Evolutionary conservation across 352 stramenopile species (phyloP).

Genomic region (Phytophthora sp.): DNA sequence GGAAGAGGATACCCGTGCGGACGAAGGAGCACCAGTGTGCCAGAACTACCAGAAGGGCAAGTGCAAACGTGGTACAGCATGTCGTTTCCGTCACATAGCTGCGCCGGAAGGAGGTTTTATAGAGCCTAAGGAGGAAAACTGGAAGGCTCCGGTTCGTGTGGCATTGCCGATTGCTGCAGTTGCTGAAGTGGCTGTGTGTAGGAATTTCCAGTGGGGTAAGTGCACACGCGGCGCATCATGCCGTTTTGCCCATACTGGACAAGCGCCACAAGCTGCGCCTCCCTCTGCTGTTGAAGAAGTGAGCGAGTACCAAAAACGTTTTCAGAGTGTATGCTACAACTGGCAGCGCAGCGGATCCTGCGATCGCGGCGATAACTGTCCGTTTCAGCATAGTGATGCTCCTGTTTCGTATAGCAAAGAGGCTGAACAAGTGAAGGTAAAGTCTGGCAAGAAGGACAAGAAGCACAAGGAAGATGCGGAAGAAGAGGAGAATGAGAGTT

Average conservation of each 20-base stretch:
- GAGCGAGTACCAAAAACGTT: conserved; percentile 68
- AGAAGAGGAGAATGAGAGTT: conserved; percentile 15
- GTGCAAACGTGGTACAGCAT: conserved; percentile 66
- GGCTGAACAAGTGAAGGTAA: conserved; percentile 11
- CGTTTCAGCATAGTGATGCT: conserved; percentile 56
- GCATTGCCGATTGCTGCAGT: conserved; percentile 45
- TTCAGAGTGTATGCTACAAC: conserved; percentile 72
- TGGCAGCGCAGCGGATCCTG: conserved; percentile 56
- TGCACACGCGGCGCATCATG: conserved; percentile 62
- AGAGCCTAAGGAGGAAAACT: conserved; percentile 27
- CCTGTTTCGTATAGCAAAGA: background rate
- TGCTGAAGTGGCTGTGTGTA: conserved; percentile 53
- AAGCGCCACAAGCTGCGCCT: conserved; percentile 23
- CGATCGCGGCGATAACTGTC: conserved; percentile 48
- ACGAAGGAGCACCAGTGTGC: conserved; percentile 57
- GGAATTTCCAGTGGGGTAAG: conserved; percentile 52
- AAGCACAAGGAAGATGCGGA: conserved; percentile 30
- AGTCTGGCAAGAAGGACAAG: conserved; percentile 23
- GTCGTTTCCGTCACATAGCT: conserved; percentile 67
- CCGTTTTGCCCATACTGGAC: conserved; percentile 59
- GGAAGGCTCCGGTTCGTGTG: conserved; percentile 43
- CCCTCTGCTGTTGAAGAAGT: conserved; percentile 53
- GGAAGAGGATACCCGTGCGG: conserved; percentile 47
- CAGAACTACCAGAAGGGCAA: conserved; percentile 76
- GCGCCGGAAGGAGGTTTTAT: conserved; percentile 14